A percentile compares a stretch with the other conserved stretches of the same genome.
phyloP scores from a whole-genome alignment of 2,329 filamentous ascomycete species.

The Grosmannia penicillata region DNA sequence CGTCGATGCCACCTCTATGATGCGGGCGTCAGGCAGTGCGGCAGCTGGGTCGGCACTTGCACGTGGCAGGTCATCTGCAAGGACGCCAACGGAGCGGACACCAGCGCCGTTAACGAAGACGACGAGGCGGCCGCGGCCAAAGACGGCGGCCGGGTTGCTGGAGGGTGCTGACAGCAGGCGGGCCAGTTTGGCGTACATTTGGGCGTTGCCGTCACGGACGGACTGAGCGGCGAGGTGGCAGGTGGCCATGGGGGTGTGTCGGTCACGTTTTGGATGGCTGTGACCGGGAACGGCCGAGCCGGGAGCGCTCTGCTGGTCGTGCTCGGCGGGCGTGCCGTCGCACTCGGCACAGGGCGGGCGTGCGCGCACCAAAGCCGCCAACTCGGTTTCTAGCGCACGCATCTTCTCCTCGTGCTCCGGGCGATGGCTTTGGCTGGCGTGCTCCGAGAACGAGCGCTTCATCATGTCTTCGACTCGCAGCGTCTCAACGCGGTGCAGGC shows the following conservation, averaged over 20 bases:
- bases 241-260: slow-evolving; percentile 58
- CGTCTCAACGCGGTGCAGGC: slow-evolving; percentile 85
- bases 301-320: no score
- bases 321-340: no score
- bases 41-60: slow-evolving; percentile 26
- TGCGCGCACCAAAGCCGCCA: slow-evolving; percentile 62
- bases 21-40: slow-evolving; percentile 49
- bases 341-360: slow-evolving; percentile 72
- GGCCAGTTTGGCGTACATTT: slow-evolving; percentile 64
- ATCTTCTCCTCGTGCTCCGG: slow-evolving; percentile 95
- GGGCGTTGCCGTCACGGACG: slow-evolving; percentile 63
- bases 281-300: no score
- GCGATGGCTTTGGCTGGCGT: slow-evolving; percentile 84
- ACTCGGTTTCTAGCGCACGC: slow-evolving; percentile 76
- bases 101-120: slow-evolving; percentile 70
- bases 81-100: slow-evolving; percentile 64
- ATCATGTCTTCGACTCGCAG: slow-evolving; percentile 99
- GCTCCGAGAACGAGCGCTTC: slow-evolving; percentile 97
- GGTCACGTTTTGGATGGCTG: no score
- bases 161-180: no score
- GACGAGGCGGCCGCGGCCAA: slow-evolving; percentile 59
- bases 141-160: slow-evolving; percentile 60
- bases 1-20: slow-evolving; percentile 61
- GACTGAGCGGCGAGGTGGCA: slow-evolving; percentile 75
- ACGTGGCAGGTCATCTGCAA: slow-evolving; percentile 33